phyloP scores from a whole-genome alignment of 1,139 yeast genomes.

The Nakaseomyces nivariensis region DNA sequence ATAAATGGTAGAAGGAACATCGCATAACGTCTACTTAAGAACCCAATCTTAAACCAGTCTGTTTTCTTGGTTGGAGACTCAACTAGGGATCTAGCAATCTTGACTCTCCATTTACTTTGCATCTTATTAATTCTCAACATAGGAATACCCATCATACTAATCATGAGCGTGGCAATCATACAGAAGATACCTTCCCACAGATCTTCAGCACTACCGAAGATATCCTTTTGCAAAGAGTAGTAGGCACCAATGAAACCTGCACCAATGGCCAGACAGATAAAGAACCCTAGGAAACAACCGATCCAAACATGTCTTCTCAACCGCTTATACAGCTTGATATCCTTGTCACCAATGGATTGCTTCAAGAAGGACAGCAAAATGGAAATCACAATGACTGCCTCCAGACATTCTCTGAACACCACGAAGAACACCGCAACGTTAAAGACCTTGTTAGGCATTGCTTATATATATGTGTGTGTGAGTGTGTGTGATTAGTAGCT shows the following conservation, averaged over 20 bases:
- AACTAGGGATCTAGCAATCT: constrained; percentile 45
- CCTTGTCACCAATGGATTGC: constrained; percentile 38
- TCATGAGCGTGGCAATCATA: constrained; percentile 66
- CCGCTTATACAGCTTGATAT: constrained; percentile 28
- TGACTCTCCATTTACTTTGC: constrained; percentile 80
- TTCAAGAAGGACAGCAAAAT: constrained; percentile 73
- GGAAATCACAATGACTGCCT: constrained; percentile 79
- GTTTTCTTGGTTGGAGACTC: constrained; percentile 32
- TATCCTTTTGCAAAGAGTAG: constrained; percentile 66
- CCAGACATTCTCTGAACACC: constrained; percentile 76
- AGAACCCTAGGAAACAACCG: constrained; percentile 65
- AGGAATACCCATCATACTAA: constrained; percentile 83
- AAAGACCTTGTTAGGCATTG: constrained; percentile 28
- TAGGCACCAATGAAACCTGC: constrained; percentile 65
- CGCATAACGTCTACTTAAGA: constrained; percentile 50
- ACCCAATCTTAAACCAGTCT: constrained; percentile 32
- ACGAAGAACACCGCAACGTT: constrained; percentile 64
- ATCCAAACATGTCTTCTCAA: constrained; percentile 70
- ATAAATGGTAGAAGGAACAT: constrained; percentile 72
- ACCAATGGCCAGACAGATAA: constrained; percentile 69
- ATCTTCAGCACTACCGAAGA: constrained; percentile 76
- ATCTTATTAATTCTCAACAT: constrained; percentile 74
- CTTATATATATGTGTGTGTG: background rate
- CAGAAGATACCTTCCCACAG: constrained; percentile 90
- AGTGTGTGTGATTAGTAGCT: no score